Percentiles rank a stretch among this genome's conserved stretches.
phyloP scores from a whole-genome alignment of 257 asterid species.

The Paulownia fortunei region DNA sequence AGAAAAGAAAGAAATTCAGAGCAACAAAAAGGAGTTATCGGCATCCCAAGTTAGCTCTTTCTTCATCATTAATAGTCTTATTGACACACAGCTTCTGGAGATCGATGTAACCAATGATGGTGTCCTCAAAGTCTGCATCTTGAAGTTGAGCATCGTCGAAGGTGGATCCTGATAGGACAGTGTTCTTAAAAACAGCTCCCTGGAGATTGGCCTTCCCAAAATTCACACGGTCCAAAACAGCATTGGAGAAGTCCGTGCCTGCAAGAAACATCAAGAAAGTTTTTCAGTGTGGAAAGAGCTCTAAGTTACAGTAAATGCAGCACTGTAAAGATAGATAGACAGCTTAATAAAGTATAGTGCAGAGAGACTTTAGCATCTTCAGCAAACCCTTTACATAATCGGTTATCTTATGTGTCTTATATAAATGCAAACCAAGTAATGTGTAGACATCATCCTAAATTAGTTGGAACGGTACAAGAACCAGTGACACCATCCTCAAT shows the following conservation, averaged over 20 bases:
- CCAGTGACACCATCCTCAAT: neutral
- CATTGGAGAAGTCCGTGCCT: constrained; percentile 90
- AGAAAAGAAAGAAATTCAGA: constrained; percentile 12
- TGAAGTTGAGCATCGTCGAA: constrained; percentile 75
- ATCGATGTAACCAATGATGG: constrained; percentile 88
- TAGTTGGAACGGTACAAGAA: neutral
- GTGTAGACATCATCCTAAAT: neutral
- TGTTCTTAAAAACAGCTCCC: constrained; percentile 85
- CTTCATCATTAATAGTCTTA: constrained; percentile 66
- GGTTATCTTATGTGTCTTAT: too few species aligned
- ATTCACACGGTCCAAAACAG: constrained; percentile 91
- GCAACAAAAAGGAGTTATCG: constrained; percentile 36
- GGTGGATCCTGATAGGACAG: constrained; percentile 91
- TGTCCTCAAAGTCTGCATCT: constrained; percentile 86
- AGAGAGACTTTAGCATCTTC: neutral
- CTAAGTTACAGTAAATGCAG: neutral
- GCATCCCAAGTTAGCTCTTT: constrained; percentile 84
- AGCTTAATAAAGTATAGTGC: neutral
- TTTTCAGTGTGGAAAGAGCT: neutral
- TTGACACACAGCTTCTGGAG: constrained; percentile 87
- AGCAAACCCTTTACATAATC: neutral
- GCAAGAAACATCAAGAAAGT: constrained; percentile 24
- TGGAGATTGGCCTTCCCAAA: constrained; percentile 78
- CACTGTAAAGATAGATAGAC: neutral
- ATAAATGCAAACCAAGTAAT: neutral